Evolutionary conservation across 495 filamentous ascomycete genomes (phyloP), one percentile per base, ranked within the genome.

Genomic region (Arthonia radiata): DNA sequence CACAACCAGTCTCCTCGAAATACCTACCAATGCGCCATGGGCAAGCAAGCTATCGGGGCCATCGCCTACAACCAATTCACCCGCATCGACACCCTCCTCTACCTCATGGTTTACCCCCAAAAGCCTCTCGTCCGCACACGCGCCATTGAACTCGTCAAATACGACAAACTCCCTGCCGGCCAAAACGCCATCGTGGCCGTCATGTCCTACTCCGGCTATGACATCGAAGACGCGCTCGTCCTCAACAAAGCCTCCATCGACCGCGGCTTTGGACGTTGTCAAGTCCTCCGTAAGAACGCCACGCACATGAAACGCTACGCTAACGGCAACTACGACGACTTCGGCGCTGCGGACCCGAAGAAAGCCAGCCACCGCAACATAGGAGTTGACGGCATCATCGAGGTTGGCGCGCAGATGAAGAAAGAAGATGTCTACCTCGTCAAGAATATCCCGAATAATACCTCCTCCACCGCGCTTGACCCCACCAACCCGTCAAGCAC

Each of bases 1-100:
- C 86, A 99, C 56, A 99, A 99, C 47, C 86, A 99, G 48, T 99
- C 86, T 3, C 86, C 86, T 5, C 69, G 86, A 53, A 99, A 99
- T 44, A 99, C 86, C 5, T 99, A 99, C 42, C 86, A 97, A 53
- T 93, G 89, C 47, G 86, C 86, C 49, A 99, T 99, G 86, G 86
- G 86, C 57, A 99, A 99, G 51, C 86, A 99, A 74, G 86, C 86
- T 11, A 93, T 99, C 45, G 86, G 86, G 26, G 79, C 83, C 12
- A 92, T 94, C 44, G 82, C 83, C 8, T 80, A 86, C 35, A 99
- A 99, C 40, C 89, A 94, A 46, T 90, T 91, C 53, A 66, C 75
- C 32, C 71, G 86, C 13, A 86, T 99, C 44, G 86, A 99, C 41
- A 92, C 81, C 3, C 61, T 94, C 16, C 65, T 94, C 12, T 92